phyloP scores from a whole-genome alignment of 306 rosid species.

The Hippophae tibetana region DNA sequence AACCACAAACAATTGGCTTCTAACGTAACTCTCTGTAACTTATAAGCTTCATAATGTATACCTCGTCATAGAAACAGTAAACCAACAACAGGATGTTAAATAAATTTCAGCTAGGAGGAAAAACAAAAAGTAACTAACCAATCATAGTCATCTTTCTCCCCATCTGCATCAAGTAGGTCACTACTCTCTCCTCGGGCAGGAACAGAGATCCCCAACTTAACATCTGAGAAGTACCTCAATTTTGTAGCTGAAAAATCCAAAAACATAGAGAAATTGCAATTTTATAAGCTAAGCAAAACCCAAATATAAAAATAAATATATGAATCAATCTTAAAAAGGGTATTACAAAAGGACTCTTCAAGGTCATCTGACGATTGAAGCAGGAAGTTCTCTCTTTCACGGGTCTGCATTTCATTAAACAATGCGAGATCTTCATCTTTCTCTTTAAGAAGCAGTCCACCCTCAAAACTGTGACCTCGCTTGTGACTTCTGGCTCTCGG shows the following conservation, averaged over 20 bases:
- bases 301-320: background rate
- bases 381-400: conserved; percentile 64
- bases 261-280: conserved; percentile 9
- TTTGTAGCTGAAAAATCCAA: conserved; percentile 46
- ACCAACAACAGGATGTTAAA: background rate
- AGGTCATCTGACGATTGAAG: conserved; percentile 64
- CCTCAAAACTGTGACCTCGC: conserved; percentile 67
- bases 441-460: conserved; percentile 48
- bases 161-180: conserved; percentile 56
- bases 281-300: conserved; percentile 20
- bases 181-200: conserved; percentile 61
- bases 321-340: conserved; percentile 15
- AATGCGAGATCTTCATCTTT: conserved; percentile 74
- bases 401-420: conserved; percentile 64
- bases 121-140: conserved; percentile 42
- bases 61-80: background rate
- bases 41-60: background rate
- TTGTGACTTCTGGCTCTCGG: conserved; percentile 45
- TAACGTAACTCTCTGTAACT: background rate
- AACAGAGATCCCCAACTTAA: conserved; percentile 54
- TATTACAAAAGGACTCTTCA: conserved; percentile 62
- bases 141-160: conserved; percentile 72
- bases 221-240: conserved; percentile 57
- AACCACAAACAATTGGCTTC: background rate
- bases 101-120: background rate